Evolutionary conservation across 768 basidiomycete genomes (phyloP), one percentile per base, ranked within the genome.

Genomic region (Gautieria morchelliformis): DNA sequence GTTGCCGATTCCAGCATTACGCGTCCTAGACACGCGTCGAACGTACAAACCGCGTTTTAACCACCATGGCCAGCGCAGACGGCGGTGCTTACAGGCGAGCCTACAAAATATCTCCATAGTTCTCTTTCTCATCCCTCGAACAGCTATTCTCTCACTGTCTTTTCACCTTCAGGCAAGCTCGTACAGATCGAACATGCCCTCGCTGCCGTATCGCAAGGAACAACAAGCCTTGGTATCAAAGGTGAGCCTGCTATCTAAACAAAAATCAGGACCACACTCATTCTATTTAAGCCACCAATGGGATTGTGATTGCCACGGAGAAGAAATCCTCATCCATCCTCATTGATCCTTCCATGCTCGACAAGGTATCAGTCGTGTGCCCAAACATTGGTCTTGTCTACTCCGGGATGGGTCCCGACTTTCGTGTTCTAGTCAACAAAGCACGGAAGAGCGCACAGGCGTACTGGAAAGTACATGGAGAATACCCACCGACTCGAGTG

Each of bases 121-220:
- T 12, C 48, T 27, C 56, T 40, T 52, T 45, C 47, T 22, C 17
- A 15, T 51, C 24, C 51, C 39, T 37, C 47, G 47, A 53, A 47
- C 68, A 97, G 94, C 68, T 99, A 96, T 78, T 99, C 96, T 63
- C 83, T 99, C 61, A 99, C 96, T 14, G 95, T 96, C 65, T 99
- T 99, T 83, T 96, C 93, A 40, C 96, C 96, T 54, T 96, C 93
- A 65, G 95, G 95, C 63, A 96, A 93, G 79, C 83, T 99, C 52
- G 95, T 99, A 59, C 96, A 99, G 77, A 99, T 99, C 69, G 96
- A 99, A 76, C 96, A 99, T 74, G 96, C 96, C 47, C 78, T 99
- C 60, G 96, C 96, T 56, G 94, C 94, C 33, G 95, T 98, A 58
- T 82, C 89, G 22, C 87, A 89, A 64, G 95, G 95, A 59, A 94